A percentile compares a stretch with the other conserved stretches of the same genome.
Conservation (phyloP, 306 rosid species). For the Mucuna pruriens region DNA sequence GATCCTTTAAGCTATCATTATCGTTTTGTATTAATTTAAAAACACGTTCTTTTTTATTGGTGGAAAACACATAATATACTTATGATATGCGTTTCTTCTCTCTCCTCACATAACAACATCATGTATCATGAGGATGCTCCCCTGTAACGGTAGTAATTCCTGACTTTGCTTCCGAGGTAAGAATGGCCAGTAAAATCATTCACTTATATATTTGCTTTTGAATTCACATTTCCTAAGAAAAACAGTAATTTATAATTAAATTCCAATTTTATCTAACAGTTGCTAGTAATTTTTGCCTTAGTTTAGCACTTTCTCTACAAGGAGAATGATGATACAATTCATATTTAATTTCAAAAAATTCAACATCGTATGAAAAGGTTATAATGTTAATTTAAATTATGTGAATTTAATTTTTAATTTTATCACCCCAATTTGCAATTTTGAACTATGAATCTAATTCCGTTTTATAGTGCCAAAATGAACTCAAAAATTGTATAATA, state of each 20-base stretch:
- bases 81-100: conserved; percentile 7
- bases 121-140: conserved; percentile 23
- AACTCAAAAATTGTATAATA: not conserved
- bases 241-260: not conserved
- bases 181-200: conserved; percentile 31
- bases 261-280: not conserved
- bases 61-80: not conserved
- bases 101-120: not conserved
- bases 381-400: not conserved
- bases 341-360: not conserved
- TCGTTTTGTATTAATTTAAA: not conserved
- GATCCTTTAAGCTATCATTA: not conserved
- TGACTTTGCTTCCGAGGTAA: conserved; percentile 36
- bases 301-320: not conserved
- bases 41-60: not conserved
- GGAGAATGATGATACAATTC: not conserved
- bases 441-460: not conserved
- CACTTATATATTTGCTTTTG: not conserved
- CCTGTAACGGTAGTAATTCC: conserved; percentile 27
- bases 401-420: not conserved
- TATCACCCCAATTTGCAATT: not conserved
- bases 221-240: conserved; percentile 5
- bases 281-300: not conserved
- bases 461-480: not conserved
- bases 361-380: not conserved